These are phyloP conservation scores for Chrysoporthe deuterocubensis DNA, from an alignment of 2,329 filamentous ascomycete genomes.

Conservation along the genomic window DNA sequence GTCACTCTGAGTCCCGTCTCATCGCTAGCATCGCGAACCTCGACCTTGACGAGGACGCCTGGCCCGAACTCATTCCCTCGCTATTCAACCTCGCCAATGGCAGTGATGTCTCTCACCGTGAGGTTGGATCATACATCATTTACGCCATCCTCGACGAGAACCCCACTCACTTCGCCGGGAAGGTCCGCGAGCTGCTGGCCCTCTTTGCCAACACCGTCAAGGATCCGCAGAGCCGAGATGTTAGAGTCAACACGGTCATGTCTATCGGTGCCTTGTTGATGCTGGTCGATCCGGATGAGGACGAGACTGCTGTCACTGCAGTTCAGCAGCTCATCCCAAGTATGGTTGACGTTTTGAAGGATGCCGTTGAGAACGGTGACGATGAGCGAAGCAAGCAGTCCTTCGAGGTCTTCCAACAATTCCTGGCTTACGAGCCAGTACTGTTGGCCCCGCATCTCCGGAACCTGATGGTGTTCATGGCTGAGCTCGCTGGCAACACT, in stretches of 20 bases:
- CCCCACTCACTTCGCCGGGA: constrained; percentile 81
- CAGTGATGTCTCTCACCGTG: constrained; percentile 73
- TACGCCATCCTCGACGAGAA: constrained; percentile 90
- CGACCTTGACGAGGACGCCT: constrained; percentile 80
- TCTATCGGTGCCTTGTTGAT: constrained; percentile 87
- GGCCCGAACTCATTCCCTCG: constrained; percentile 78
- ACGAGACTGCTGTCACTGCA: constrained; percentile 70
- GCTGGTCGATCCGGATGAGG: constrained; percentile 86
- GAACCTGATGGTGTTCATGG: constrained; percentile 92
- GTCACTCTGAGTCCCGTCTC: constrained; percentile 86
- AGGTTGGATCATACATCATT: constrained; percentile 91
- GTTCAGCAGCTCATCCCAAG: constrained; percentile 82
- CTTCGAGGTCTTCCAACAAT: constrained; percentile 96
- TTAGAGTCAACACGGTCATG: constrained; percentile 92
- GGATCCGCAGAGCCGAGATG: constrained; percentile 88
- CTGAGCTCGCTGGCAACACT: constrained; percentile 78
- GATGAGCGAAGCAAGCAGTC: constrained; percentile 88
- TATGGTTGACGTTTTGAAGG: constrained; percentile 90
- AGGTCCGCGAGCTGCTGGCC: constrained; percentile 77
- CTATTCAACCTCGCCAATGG: constrained; percentile 78
- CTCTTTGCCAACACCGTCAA: constrained; percentile 87
- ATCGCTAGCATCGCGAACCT: constrained; percentile 84
- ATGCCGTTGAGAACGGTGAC: constrained; percentile 76
- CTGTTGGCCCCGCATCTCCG: constrained; percentile 85
- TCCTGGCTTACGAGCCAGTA: constrained; percentile 86